Conservation (phyloP, 306 rosid genomes). For the Mucuna pruriens region DNA sequence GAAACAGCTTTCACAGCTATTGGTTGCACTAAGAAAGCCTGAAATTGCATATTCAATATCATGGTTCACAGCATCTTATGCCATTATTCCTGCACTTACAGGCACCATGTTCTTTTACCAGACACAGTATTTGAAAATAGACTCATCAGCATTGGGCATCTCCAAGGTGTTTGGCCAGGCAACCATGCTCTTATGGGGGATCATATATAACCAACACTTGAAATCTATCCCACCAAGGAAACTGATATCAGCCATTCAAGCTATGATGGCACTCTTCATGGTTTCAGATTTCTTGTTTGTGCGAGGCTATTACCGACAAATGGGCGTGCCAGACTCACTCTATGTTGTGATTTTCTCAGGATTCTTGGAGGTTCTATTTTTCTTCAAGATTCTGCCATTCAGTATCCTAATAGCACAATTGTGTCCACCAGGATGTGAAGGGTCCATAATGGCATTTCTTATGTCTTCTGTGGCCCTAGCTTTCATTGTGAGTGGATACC, state of each 20-base stretch:
- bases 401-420: constrained; percentile 70
- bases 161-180: constrained; percentile 93
- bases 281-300: constrained; percentile 85
- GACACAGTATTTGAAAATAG: constrained; percentile 68
- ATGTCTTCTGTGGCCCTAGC: constrained; percentile 81
- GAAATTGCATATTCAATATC: constrained; percentile 68
- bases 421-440: constrained; percentile 92
- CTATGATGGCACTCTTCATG: constrained; percentile 70
- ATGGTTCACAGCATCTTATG: constrained; percentile 92
- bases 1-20: constrained; percentile 68
- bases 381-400: constrained; percentile 85
- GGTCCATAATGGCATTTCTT: constrained; percentile 91
- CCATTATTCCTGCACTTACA: constrained; percentile 77
- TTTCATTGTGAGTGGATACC: constrained; percentile 80
- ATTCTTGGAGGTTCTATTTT: constrained; percentile 70
- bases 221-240: constrained; percentile 72
- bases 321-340: constrained; percentile 71
- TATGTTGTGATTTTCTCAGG: constrained; percentile 86
- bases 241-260: constrained; percentile 74
- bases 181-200: constrained; percentile 84
- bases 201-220: constrained; percentile 62
- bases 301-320: constrained; percentile 60
- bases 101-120: constrained; percentile 98
- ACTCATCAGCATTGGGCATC: constrained; percentile 71
- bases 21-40: constrained; percentile 62